Evolutionary conservation across 129 eudicot genomes (phyloP).

Genomic region (Flaveria bidentis): DNA sequence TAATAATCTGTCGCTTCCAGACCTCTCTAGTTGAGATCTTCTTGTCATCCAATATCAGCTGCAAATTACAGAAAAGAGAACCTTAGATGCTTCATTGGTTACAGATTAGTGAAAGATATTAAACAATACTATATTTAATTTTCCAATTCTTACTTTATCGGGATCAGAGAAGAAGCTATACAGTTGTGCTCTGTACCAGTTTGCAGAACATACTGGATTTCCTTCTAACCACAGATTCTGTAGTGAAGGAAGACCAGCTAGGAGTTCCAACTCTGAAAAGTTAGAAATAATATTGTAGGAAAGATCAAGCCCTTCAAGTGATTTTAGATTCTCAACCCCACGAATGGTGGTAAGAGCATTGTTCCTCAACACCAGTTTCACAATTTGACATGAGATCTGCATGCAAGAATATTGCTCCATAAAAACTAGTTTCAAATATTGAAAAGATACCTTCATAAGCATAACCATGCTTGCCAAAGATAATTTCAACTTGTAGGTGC

Average conservation of each 20-base stretch:
- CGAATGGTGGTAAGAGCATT: conserved; percentile 78
- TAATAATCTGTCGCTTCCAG: conserved; percentile 82
- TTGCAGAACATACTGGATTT: conserved; percentile 79
- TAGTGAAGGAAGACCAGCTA: conserved; percentile 68
- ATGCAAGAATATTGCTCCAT: conserved; percentile 19
- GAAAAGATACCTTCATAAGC: neutral
- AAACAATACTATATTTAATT: neutral
- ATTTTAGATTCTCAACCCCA: conserved; percentile 74
- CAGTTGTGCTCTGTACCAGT: conserved; percentile 87
- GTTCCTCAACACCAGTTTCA: conserved; percentile 87
- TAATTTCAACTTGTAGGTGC: neutral
- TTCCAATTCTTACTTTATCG: conserved; percentile 51
- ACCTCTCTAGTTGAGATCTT: conserved; percentile 67
- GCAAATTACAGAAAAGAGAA: conserved; percentile 21
- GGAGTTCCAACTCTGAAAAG: conserved; percentile 70
- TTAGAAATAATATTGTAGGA: conserved; percentile 86
- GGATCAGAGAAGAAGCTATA: conserved; percentile 75
- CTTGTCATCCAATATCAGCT: conserved; percentile 75
- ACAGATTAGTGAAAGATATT: neutral
- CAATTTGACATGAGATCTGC: conserved; percentile 78
- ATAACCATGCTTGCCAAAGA: neutral
- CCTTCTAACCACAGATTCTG: conserved; percentile 85
- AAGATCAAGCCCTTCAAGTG: conserved; percentile 89
- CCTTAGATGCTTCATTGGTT: neutral
- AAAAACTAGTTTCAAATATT: conserved; percentile 4